phyloP scores from a whole-genome alignment of 2,329 filamentous ascomycete species.

The Penicillium thymicola region DNA sequence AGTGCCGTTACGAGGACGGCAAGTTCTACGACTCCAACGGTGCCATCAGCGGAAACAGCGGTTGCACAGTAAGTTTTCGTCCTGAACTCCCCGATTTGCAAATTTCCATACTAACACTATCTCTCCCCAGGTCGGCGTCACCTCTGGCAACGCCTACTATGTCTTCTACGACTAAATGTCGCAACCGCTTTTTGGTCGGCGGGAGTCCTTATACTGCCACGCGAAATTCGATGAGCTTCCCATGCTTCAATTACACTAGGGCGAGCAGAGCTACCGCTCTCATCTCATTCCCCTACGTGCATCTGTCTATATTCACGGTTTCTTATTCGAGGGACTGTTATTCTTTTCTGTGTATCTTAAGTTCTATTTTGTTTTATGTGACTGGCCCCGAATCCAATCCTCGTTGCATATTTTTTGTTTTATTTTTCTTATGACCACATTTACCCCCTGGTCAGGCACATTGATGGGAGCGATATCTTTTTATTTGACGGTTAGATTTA shows the following conservation, averaged over 20 bases:
- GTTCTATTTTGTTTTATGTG: slow-evolving; percentile 27
- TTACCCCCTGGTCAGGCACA: slow-evolving; percentile 4
- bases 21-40: slow-evolving; percentile 55
- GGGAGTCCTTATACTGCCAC: slow-evolving; percentile 11
- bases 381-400: slow-evolving; percentile 25
- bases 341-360: slow-evolving; percentile 40
- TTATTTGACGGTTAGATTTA: slow-evolving; percentile 10
- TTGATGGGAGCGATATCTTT: slow-evolving; percentile 6
- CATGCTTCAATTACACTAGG: not conserved
- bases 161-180: slow-evolving; percentile 38
- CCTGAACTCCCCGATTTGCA: not conserved
- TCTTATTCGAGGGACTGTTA: slow-evolving; percentile 26
- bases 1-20: slow-evolving; percentile 66
- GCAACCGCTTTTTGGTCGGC: slow-evolving; percentile 1
- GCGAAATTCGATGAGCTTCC: slow-evolving; percentile 14
- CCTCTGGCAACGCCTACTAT: slow-evolving; percentile 50
- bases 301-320: slow-evolving; percentile 31
- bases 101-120: slow-evolving; percentile 8
- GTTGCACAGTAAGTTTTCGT: slow-evolving; percentile 72
- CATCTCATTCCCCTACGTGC: slow-evolving; percentile 10
- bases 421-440: slow-evolving; percentile 8
- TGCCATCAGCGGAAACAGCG: slow-evolving; percentile 47
- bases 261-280: slow-evolving; percentile 6
- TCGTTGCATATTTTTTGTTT: slow-evolving; percentile 24
- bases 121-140: slow-evolving; percentile 45